Evolutionary conservation across 1,284 basidiomycete genomes (phyloP).

Genomic region (Moniliella sp.): DNA sequence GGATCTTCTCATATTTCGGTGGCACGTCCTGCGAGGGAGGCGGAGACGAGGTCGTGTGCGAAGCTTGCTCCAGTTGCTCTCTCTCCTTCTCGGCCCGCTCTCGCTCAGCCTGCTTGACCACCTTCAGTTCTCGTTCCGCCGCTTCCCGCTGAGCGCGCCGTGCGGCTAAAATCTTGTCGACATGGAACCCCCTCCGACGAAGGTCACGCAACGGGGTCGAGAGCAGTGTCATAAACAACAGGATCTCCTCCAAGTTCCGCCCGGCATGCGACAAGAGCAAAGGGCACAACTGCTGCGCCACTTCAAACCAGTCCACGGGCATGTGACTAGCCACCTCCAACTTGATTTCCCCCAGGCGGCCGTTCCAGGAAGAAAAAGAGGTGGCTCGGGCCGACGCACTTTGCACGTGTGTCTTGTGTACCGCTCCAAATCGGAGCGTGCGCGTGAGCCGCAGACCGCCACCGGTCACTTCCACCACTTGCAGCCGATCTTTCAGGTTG

Average conservation of each 20-base stretch:
- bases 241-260: constrained; percentile 26
- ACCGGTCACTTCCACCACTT: constrained; percentile 25
- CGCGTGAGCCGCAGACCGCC: constrained; percentile 20
- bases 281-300: constrained; percentile 23
- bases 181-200: constrained; percentile 53
- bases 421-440: constrained; percentile 12
- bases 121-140: constrained; percentile 34
- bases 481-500: constrained; percentile 52
- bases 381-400: constrained; percentile 21
- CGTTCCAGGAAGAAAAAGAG: not conserved
- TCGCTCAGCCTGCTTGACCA: constrained; percentile 7
- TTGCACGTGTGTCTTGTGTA: constrained; percentile 17
- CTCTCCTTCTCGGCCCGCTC: no score
- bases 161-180: constrained; percentile 71
- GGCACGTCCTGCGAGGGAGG: no score
- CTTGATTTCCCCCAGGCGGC: constrained; percentile 39
- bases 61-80: no score
- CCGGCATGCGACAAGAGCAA: constrained; percentile 20
- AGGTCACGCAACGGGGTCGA: constrained; percentile 66
- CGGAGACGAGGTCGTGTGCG: no score
- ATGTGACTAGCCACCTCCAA: constrained; percentile 54
- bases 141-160: constrained; percentile 54
- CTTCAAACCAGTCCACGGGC: constrained; percentile 69
- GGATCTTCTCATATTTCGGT: no score
- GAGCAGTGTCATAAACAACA: constrained; percentile 76